Conservation (phyloP, 352 stramenopile species). For the Discostella stelligera region DNA sequence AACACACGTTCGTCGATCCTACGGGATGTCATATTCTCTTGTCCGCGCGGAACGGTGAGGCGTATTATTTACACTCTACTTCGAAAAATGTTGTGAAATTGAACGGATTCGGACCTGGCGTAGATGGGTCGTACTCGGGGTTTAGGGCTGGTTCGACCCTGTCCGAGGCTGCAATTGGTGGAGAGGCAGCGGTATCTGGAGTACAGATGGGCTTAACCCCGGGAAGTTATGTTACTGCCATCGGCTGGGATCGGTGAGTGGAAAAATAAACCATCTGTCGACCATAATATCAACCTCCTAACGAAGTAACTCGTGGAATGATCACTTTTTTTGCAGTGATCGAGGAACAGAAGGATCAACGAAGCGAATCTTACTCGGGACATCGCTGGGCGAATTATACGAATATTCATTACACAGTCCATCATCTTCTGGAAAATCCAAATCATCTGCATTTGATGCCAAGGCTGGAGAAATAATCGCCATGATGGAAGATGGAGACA, state of each 20-base stretch:
- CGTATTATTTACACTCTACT: constrained; percentile 76
- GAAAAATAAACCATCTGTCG: not conserved
- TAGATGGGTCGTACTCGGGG: constrained; percentile 51
- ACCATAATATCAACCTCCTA: too few relatives aligned
- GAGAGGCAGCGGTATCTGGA: not conserved
- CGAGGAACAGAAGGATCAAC: constrained; percentile 77
- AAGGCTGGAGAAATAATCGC: constrained; percentile 33
- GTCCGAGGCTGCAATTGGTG: constrained; percentile 22
- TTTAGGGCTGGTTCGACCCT: constrained; percentile 30
- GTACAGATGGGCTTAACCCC: constrained; percentile 65
- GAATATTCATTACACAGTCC: constrained; percentile 63
- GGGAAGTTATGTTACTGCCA: constrained; percentile 75
- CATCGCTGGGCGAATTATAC: constrained; percentile 73
- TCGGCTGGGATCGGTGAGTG: constrained; percentile 73
- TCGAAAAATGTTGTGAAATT: constrained; percentile 61
- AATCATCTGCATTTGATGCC: constrained; percentile 51
- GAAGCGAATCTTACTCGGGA: constrained; percentile 77
- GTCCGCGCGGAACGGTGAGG: constrained; percentile 70
- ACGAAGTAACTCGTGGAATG: too few relatives aligned
- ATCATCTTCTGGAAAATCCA: constrained; percentile 21
- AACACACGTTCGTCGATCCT: constrained; percentile 75
- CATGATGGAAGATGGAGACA: constrained; percentile 34
- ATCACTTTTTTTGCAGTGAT: constrained; percentile 35
- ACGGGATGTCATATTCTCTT: constrained; percentile 76
- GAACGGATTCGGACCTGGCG: constrained; percentile 65